Conservation (phyloP, 1,284 basidiomycete genomes). For the Papiliotrema nemorosa region DNA sequence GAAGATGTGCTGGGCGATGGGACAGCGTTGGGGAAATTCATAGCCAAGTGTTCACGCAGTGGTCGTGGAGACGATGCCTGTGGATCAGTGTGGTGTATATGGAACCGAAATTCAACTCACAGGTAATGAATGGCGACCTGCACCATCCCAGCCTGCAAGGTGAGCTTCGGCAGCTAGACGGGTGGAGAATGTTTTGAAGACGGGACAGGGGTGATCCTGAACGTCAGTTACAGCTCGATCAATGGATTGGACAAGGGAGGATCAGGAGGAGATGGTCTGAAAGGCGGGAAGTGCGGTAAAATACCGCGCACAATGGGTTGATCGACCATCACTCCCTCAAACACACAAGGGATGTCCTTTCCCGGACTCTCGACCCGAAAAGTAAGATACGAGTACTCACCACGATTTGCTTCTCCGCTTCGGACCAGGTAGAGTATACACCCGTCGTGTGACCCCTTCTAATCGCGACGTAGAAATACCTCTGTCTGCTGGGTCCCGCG, state of each 20-base stretch:
- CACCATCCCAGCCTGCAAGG: conserved; percentile 35
- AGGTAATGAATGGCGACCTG: conserved; percentile 28
- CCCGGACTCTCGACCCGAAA: too few species aligned
- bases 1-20: conserved; percentile 10
- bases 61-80: conserved; percentile 29
- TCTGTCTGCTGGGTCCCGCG: conserved; percentile 3
- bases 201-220: conserved; percentile 22
- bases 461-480: conserved; percentile 30
- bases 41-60: conserved; percentile 32
- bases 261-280: not conserved
- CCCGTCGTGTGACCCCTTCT: conserved; percentile 21
- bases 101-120: conserved; percentile 15
- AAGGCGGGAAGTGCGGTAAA: not conserved
- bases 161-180: conserved; percentile 31
- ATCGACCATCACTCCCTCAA: not conserved
- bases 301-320: not conserved
- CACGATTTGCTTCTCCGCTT: conserved; percentile 25
- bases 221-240: not conserved
- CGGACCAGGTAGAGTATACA: conserved; percentile 26
- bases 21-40: conserved; percentile 32
- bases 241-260: too few species aligned
- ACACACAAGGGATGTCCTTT: not conserved
- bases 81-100: not conserved
- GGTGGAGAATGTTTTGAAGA: conserved; percentile 33
- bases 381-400: conserved; percentile 16